phyloP scores from a whole-genome alignment of 495 filamentous ascomycete species.

The Lindgomyces ingoldianus region DNA sequence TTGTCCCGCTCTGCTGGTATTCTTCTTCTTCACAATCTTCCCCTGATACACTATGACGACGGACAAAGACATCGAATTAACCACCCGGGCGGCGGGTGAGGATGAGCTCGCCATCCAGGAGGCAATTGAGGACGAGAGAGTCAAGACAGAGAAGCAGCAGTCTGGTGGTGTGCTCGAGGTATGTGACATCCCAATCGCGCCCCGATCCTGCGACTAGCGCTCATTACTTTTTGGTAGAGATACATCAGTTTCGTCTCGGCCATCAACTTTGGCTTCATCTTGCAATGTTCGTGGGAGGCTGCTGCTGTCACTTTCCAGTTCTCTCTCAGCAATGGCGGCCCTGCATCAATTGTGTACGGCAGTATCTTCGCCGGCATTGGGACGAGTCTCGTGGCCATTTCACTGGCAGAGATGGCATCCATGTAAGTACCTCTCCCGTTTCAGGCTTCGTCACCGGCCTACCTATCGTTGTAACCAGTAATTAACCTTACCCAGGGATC shows the following conservation, averaged over 20 bases:
- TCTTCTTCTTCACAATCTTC: not conserved
- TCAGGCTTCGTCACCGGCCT: not conserved
- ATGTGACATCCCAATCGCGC: not conserved
- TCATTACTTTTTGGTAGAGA: conserved; percentile 22
- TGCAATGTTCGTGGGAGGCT: conserved; percentile 42
- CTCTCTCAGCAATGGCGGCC: conserved; percentile 42
- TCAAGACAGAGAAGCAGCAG: conserved; percentile 11
- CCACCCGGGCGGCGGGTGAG: conserved; percentile 5
- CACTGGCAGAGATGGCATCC: conserved; percentile 46
- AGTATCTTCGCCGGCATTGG: conserved; percentile 38
- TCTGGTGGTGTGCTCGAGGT: conserved; percentile 25
- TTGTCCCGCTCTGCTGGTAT: conserved; percentile 19
- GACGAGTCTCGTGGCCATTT: conserved; percentile 35
- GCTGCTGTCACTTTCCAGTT: conserved; percentile 35
- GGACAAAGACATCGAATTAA: conserved; percentile 28
- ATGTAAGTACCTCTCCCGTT: conserved; percentile 34
- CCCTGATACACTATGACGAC: conserved; percentile 8
- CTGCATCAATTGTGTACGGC: conserved; percentile 43
- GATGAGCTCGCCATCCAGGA: conserved; percentile 20
- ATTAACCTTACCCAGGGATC: conserved; percentile 12
- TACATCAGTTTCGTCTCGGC: conserved; percentile 34
- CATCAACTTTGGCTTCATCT: conserved; percentile 34
- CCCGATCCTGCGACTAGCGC: not conserved
- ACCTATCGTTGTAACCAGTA: not conserved
- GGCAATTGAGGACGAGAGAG: conserved; percentile 20